Evolutionary conservation across 495 filamentous ascomycete genomes (phyloP).

Genomic region (Aspergillus nanangensis): DNA sequence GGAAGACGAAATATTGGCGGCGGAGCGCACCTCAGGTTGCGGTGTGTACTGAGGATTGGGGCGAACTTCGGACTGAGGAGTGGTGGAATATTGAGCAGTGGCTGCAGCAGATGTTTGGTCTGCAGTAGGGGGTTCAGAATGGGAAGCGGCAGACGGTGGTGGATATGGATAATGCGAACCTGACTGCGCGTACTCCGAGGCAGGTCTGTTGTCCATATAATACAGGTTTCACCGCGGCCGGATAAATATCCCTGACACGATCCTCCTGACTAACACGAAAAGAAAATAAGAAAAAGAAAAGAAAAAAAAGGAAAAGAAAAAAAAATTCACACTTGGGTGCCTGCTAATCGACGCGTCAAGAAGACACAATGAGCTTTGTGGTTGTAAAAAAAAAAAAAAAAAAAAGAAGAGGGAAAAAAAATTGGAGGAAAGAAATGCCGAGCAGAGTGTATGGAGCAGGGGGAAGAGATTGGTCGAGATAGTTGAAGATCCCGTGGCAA

Average conservation of each 20-base stretch:
- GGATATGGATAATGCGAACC: slow-evolving; percentile 89
- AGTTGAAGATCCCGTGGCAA: slow-evolving; percentile 12
- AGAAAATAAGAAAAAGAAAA: background rate
- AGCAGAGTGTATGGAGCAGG: slow-evolving; percentile 8
- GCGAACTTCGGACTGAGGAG: slow-evolving; percentile 42
- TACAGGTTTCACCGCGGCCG: slow-evolving; percentile 22
- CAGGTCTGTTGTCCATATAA: slow-evolving; percentile 80
- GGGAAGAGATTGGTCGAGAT: slow-evolving; percentile 10
- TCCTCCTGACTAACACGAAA: slow-evolving; percentile 21
- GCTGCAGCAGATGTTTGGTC: slow-evolving; percentile 82
- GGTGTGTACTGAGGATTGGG: slow-evolving; percentile 51
- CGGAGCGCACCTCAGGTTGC: slow-evolving; percentile 72
- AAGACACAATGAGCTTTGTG: slow-evolving; percentile 27
- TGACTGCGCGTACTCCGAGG: slow-evolving; percentile 95
- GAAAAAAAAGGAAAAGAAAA: background rate
- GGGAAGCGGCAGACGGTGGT: slow-evolving; percentile 62
- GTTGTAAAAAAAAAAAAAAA: too few species aligned
- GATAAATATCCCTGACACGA: slow-evolving; percentile 16
- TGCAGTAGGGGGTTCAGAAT: slow-evolving; percentile 79
- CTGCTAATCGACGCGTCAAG: slow-evolving; percentile 23
- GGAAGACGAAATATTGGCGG: slow-evolving; percentile 58
- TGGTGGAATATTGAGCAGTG: slow-evolving; percentile 35
- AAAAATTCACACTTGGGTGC: slow-evolving; percentile 11
- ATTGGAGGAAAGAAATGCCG: slow-evolving; percentile 13
- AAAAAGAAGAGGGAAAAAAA: too few species aligned